These are phyloP conservation scores for Chaetomium sp. DNA, from an alignment of 2,329 filamentous ascomycete genomes.

Conservation along the genomic window DNA sequence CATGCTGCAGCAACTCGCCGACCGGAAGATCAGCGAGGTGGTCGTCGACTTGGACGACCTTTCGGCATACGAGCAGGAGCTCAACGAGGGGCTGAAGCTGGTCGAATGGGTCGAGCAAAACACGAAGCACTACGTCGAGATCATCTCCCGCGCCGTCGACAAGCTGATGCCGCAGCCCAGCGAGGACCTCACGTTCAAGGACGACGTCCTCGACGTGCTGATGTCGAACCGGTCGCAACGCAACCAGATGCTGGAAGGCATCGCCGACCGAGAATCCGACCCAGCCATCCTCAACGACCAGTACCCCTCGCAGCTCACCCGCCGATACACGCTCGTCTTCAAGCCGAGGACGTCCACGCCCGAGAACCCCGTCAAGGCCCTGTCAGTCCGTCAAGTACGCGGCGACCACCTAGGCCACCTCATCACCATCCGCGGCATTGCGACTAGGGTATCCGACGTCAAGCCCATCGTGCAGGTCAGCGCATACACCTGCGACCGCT, in stretches of 20 bases:
- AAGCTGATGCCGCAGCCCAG: slow-evolving; percentile 74
- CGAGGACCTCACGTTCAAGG: slow-evolving; percentile 82
- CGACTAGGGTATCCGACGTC: slow-evolving; percentile 92
- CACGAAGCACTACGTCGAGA: slow-evolving; percentile 90
- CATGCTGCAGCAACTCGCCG: slow-evolving; percentile 77
- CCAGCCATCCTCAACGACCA: slow-evolving; percentile 62
- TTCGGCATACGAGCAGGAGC: slow-evolving; percentile 67
- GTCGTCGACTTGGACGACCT: slow-evolving; percentile 87
- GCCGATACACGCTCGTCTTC: slow-evolving; percentile 93
- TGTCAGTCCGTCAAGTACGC: slow-evolving; percentile 89
- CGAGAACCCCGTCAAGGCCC: slow-evolving; percentile 54
- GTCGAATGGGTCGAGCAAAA: slow-evolving; percentile 84
- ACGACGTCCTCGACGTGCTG: slow-evolving; percentile 93
- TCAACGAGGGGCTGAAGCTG: slow-evolving; percentile 63
- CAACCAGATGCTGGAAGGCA: slow-evolving; percentile 68
- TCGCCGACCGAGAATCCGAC: slow-evolving; percentile 60
- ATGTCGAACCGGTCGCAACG: slow-evolving; percentile 85
- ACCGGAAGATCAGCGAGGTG: slow-evolving; percentile 70
- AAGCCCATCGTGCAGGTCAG: slow-evolving; percentile 98
- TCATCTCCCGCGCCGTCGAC: slow-evolving; percentile 83
- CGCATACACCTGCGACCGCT: slow-evolving; percentile 94
- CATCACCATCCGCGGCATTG: slow-evolving; percentile 90
- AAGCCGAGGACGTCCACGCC: slow-evolving; percentile 75
- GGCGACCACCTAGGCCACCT: slow-evolving; percentile 89
- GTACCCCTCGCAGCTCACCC: slow-evolving; percentile 86